These are phyloP conservation scores for Fusarium sublunatum DNA, from an alignment of 2,329 filamentous ascomycete genomes.

Conservation along the genomic window DNA sequence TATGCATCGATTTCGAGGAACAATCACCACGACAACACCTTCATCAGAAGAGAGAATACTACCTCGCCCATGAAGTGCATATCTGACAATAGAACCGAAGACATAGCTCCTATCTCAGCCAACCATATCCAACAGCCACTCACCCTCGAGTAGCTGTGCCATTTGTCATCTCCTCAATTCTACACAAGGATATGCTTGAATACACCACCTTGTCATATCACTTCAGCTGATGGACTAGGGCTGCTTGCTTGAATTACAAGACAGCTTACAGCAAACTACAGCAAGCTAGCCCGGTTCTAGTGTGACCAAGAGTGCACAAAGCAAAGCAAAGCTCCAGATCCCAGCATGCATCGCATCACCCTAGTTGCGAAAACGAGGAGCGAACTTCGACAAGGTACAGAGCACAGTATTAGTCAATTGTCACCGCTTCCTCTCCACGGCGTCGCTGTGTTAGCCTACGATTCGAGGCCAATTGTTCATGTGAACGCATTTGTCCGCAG, in stretches of 20 bases:
- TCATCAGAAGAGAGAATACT: conserved; percentile 4
- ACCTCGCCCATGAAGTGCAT: conserved; percentile 5
- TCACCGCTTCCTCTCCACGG: conserved; percentile 20
- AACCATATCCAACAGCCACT: conserved; percentile 34
- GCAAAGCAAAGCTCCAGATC: conserved; percentile 33
- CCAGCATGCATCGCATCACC: conserved; percentile 37
- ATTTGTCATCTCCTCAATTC: conserved; percentile 32
- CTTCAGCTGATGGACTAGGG: conserved; percentile 29
- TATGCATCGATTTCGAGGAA: neutral
- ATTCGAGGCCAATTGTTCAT: conserved; percentile 38
- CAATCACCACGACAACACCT: conserved; percentile 14
- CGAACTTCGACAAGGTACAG: conserved; percentile 25
- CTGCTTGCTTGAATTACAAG: conserved; percentile 21
- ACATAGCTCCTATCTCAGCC: conserved; percentile 13
- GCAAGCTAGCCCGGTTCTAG: conserved; percentile 32
- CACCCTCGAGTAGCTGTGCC: conserved; percentile 32
- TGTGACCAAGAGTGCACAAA: conserved; percentile 45
- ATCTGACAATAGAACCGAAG: conserved; percentile 4
- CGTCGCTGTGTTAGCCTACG: conserved; percentile 22
- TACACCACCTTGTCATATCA: conserved; percentile 28
- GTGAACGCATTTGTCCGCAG: conserved; percentile 35
- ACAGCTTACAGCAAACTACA: conserved; percentile 31
- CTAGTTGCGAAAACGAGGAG: conserved; percentile 20
- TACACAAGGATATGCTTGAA: conserved; percentile 21
- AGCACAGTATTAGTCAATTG: conserved; percentile 27